Evolutionary conservation across 2,329 filamentous ascomycete species (phyloP).

Genomic region (Xylaria polymorpha): DNA sequence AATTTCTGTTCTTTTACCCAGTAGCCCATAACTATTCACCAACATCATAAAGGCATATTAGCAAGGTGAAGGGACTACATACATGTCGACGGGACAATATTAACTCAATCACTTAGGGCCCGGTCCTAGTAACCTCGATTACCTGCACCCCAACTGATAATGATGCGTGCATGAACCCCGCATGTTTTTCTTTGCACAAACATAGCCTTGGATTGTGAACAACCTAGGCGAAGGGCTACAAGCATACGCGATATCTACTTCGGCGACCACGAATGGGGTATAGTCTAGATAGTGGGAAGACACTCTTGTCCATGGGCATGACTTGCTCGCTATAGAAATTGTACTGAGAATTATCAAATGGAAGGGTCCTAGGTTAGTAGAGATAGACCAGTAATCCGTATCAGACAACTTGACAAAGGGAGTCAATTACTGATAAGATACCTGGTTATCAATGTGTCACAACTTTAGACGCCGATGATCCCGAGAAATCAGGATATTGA

Average conservation of each 20-base stretch:
- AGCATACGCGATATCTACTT: not conserved
- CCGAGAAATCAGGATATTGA: not conserved
- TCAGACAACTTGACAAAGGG: not conserved
- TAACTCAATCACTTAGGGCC: too few species aligned
- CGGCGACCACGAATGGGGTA: not conserved
- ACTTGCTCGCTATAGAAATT: not conserved
- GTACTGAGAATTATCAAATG: too few species aligned
- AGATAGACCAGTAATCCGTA: not conserved
- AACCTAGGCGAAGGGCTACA: not conserved
- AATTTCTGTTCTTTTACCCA: not conserved
- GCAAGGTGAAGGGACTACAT: not conserved
- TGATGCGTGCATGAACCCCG: not conserved
- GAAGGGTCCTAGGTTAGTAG: too few species aligned
- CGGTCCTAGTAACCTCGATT: not conserved
- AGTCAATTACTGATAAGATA: not conserved
- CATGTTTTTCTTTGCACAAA: not conserved
- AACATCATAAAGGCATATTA: not conserved
- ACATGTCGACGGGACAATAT: too few species aligned
- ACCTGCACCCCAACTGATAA: not conserved
- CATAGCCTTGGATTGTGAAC: not conserved
- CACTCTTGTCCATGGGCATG: not conserved
- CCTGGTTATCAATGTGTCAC: not conserved
- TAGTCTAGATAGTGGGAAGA: too few species aligned
- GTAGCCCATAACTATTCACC: not conserved
- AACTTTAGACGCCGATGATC: not conserved